phyloP scores from a whole-genome alignment of 768 basidiomycete species.

The Pleurotus platypus region DNA sequence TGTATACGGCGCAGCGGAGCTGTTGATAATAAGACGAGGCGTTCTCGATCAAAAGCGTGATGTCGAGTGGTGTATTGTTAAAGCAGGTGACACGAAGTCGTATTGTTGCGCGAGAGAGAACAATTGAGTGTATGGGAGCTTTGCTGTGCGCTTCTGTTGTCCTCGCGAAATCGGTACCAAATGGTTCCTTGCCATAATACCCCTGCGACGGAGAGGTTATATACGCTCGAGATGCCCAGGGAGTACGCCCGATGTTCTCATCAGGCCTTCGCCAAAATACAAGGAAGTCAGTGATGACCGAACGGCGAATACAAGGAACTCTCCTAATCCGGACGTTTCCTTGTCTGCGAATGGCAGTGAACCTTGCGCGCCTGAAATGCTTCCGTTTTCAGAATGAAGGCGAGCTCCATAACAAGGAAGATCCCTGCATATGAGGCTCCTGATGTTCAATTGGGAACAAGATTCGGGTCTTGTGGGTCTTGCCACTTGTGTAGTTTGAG shows the following conservation, averaged over 20 bases:
- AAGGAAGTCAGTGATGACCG: constrained; percentile 4
- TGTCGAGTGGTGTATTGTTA: constrained; percentile 7
- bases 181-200: constrained; percentile 7
- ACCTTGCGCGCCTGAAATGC: not conserved
- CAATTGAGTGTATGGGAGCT: constrained; percentile 5
- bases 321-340: constrained; percentile 23
- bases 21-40: constrained; percentile 1
- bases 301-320: constrained; percentile 25
- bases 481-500: not conserved
- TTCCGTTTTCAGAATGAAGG: constrained; percentile 5
- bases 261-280: not conserved
- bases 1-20: not conserved
- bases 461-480: not conserved
- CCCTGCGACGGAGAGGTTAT: constrained; percentile 21
- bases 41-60: constrained; percentile 6
- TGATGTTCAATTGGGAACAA: constrained; percentile 1
- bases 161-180: constrained; percentile 9
- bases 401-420: not conserved
- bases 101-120: constrained; percentile 6
- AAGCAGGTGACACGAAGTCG: not conserved
- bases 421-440: not conserved
- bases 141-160: constrained; percentile 5
- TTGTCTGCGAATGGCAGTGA: constrained; percentile 20
- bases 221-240: constrained; percentile 17
- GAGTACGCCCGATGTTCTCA: constrained; percentile 3